These are phyloP conservation scores for Cryptosporidium tyzzeri DNA, from an alignment of 169 alveolate species.

Conservation along the genomic window DNA sequence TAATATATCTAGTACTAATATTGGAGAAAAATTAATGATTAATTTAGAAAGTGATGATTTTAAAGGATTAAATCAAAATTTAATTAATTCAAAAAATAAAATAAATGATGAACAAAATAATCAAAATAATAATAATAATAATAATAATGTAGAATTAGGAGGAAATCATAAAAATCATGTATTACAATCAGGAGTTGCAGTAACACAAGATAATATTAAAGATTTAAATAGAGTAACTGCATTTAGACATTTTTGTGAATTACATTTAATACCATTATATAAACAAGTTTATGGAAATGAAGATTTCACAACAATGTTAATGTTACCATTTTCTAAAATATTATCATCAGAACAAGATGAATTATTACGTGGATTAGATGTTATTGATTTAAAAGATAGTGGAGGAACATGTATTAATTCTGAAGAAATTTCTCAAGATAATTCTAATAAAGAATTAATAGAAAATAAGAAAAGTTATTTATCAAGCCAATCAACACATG, in stretches of 20 bases:
- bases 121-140: background rate
- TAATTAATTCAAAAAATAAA: background rate
- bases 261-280: conserved; percentile 60
- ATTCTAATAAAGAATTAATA: background rate
- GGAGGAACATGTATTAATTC: background rate
- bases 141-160: background rate
- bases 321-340: conserved; percentile 42
- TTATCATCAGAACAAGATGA: conserved; percentile 20
- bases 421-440: background rate
- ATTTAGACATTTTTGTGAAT: conserved; percentile 71
- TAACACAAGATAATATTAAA: conserved; percentile 61
- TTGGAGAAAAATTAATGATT: background rate
- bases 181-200: conserved; percentile 49
- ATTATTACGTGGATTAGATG: background rate
- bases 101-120: background rate
- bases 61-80: background rate
- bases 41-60: background rate
- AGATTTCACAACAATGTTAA: conserved; percentile 55
- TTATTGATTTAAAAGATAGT: background rate
- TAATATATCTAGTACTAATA: background rate
- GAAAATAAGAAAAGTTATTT: background rate
- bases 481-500: conserved; percentile 49
- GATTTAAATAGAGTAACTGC: conserved; percentile 75
- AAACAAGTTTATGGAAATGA: conserved; percentile 19
- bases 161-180: background rate